Percentiles rank a stretch among this genome's conserved stretches.
These are phyloP conservation scores for Tirmania nivea DNA, from an alignment of 495 filamentous ascomycete species.

Conservation along the genomic window DNA sequence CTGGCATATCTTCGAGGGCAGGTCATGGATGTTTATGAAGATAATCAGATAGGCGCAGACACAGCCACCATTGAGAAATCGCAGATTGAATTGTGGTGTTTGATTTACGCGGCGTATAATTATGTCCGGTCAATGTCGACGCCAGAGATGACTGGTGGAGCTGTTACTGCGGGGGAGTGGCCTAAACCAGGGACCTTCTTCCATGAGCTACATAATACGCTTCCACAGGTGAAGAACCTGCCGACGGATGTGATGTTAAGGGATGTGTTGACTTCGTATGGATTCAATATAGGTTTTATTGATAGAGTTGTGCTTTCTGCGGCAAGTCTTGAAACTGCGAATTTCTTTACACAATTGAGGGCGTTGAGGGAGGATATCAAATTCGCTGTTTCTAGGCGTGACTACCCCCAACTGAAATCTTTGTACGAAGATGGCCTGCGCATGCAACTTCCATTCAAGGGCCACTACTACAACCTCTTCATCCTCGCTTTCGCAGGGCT, in stretches of 20 bases:
- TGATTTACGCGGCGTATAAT: background rate
- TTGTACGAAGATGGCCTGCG: conserved; percentile 3
- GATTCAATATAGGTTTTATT: background rate
- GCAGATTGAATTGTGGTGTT: background rate
- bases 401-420: background rate
- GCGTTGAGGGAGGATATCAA: conserved; percentile 3
- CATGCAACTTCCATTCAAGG: background rate
- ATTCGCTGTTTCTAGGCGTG: background rate
- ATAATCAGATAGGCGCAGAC: background rate
- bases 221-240: background rate
- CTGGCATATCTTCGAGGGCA: background rate
- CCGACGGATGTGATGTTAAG: background rate
- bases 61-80: background rate
- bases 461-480: conserved; percentile 7
- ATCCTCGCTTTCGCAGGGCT: conserved; percentile 8
- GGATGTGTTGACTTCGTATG: background rate
- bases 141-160: no score
- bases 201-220: background rate
- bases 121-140: background rate
- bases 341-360: conserved; percentile 1
- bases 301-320: background rate
- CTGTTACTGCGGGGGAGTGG: background rate
- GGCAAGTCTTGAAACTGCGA: background rate
- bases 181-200: background rate
- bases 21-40: background rate